A percentile compares a stretch with the other conserved stretches of the same genome.
Conservation (phyloP, 345 rosid species). For the Excoecaria agallocha region DNA sequence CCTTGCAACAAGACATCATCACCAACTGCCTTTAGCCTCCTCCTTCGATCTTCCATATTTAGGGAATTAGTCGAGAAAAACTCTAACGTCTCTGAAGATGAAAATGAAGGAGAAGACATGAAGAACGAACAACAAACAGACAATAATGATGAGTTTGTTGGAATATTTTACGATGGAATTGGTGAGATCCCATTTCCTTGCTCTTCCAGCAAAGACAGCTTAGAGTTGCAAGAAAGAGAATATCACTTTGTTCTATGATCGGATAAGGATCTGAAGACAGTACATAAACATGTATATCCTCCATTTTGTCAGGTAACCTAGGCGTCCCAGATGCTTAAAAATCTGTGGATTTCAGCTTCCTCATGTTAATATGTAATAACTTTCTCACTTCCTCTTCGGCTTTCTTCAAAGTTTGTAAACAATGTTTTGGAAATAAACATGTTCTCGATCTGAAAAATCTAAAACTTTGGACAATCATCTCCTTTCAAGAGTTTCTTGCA, state of each 20-base stretch:
- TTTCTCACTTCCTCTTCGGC: neutral
- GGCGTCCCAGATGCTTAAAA: neutral
- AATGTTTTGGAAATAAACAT: neutral
- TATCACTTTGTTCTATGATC: conserved; percentile 34
- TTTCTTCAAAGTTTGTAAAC: neutral
- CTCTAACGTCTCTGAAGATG: conserved; percentile 28
- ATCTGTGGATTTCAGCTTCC: neutral
- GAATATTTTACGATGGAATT: conserved; percentile 35
- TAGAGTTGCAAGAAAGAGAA: conserved; percentile 36
- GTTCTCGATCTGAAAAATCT: neutral
- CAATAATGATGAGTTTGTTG: conserved; percentile 39
- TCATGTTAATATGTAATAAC: neutral
- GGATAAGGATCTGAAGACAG: neutral
- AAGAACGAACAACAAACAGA: conserved; percentile 25
- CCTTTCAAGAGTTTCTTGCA: neutral
- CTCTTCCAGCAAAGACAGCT: conserved; percentile 28
- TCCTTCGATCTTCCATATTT: conserved; percentile 54
- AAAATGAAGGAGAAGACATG: conserved; percentile 33
- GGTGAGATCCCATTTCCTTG: conserved; percentile 32
- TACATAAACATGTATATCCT: neutral
- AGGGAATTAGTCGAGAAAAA: conserved; percentile 56
- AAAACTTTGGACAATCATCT: neutral
- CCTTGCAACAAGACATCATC: conserved; percentile 36
- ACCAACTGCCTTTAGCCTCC: conserved; percentile 55
- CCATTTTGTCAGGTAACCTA: neutral